Evolutionary conservation across 192 early-diverging fungal genomes (phyloP).

Genomic region (Martensiomyces pterosporus): DNA sequence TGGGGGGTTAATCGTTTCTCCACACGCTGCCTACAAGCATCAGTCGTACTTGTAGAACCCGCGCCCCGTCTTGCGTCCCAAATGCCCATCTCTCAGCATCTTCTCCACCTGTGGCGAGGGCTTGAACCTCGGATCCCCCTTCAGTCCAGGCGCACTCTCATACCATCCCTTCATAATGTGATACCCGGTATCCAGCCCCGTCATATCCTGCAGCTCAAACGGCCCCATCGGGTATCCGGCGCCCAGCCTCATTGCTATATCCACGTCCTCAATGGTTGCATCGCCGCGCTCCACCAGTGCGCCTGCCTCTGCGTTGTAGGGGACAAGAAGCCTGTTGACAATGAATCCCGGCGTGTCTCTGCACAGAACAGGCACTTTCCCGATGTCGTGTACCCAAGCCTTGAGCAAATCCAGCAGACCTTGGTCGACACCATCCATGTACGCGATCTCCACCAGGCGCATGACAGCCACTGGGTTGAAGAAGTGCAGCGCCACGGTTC

Average conservation of each 20-base stretch:
- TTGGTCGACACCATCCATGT: constrained; percentile 35
- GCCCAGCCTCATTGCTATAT: constrained; percentile 62
- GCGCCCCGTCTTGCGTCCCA: constrained; percentile 57
- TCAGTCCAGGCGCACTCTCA: constrained; percentile 3
- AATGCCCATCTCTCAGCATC: constrained; percentile 41
- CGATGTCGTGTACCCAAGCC: constrained; percentile 46
- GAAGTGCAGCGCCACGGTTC: constrained; percentile 59
- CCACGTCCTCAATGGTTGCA: constrained; percentile 58
- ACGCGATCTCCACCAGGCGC: constrained; percentile 63
- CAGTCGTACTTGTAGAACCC: constrained; percentile 52
- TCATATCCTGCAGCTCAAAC: constrained; percentile 56
- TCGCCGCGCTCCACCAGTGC: constrained; percentile 64
- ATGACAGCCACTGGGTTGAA: constrained; percentile 67
- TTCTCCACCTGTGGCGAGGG: constrained; percentile 23
- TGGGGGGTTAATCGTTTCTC: too few relatives aligned
- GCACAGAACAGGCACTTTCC: constrained; percentile 60
- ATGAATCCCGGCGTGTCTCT: constrained; percentile 63
- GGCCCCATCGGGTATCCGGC: constrained; percentile 61
- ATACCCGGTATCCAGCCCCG: constrained; percentile 57
- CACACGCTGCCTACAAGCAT: too few relatives aligned
- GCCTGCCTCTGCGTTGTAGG: constrained; percentile 59
- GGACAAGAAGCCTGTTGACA: constrained; percentile 64
- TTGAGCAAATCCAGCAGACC: constrained; percentile 41
- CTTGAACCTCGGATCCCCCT: constrained; percentile 10
- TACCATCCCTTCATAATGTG: constrained; percentile 51